Evolutionary conservation across 768 basidiomycete genomes (phyloP).

Genomic region (Mycena venus): DNA sequence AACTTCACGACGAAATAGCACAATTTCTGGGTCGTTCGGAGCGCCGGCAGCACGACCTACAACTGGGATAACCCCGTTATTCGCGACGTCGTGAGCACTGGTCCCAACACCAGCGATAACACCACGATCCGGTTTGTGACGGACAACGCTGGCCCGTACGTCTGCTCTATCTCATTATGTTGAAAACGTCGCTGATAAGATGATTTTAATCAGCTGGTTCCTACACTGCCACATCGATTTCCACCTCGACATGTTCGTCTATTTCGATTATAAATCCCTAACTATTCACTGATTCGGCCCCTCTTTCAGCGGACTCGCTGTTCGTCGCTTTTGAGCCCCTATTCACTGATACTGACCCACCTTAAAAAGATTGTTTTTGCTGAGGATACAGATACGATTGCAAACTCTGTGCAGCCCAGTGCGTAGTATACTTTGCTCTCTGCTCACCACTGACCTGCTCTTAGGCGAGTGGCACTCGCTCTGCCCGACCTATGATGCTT

Average conservation of each 20-base stretch:
- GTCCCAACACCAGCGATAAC: conserved; percentile 47
- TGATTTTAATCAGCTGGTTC: background rate
- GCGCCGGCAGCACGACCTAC: conserved; percentile 50
- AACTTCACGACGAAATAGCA: background rate
- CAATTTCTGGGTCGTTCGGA: conserved; percentile 57
- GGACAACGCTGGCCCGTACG: conserved; percentile 78
- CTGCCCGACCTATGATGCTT: conserved; percentile 44
- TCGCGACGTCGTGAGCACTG: conserved; percentile 69
- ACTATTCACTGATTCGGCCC: background rate
- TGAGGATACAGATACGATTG: conserved; percentile 32
- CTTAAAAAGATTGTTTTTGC: conserved; percentile 39
- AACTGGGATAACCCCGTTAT: conserved; percentile 68
- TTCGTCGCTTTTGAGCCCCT: background rate
- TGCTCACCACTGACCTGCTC: background rate
- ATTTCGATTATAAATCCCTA: background rate
- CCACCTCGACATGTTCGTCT: conserved; percentile 53
- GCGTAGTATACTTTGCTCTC: background rate
- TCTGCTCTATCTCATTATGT: conserved; percentile 29
- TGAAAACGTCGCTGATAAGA: background rate
- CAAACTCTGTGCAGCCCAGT: conserved; percentile 14
- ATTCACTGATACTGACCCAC: background rate
- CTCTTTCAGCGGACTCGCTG: conserved; percentile 35
- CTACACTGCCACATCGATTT: conserved; percentile 53
- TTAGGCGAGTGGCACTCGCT: conserved; percentile 39
- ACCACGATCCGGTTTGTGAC: conserved; percentile 74